These are phyloP conservation scores for Copromyces sp. DNA, from an alignment of 495 filamentous ascomycete genomes.

Conservation along the genomic window DNA sequence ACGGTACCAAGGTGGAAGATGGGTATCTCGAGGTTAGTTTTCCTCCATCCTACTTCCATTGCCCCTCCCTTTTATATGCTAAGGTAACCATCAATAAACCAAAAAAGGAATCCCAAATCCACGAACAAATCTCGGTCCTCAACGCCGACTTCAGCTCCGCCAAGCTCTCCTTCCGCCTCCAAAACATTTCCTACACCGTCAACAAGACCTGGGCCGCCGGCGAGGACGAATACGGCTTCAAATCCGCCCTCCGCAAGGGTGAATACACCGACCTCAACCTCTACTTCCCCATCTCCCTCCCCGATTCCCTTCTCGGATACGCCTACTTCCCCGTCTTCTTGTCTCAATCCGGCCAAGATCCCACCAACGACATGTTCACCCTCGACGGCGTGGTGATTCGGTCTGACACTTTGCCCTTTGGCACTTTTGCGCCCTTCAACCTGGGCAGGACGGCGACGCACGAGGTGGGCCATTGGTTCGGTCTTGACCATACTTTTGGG, in stretches of 20 bases:
- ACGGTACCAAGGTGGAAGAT: conserved; percentile 2
- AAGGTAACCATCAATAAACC: background rate
- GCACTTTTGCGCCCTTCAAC: conserved; percentile 20
- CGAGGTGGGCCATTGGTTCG: conserved; percentile 46
- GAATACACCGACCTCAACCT: background rate
- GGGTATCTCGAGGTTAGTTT: background rate
- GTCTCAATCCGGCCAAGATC: background rate
- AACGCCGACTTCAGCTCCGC: conserved; percentile 1
- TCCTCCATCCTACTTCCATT: background rate
- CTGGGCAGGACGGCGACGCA: conserved; percentile 41
- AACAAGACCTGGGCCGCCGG: background rate
- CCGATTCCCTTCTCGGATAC: conserved; percentile 27
- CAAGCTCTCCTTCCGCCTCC: conserved; percentile 1
- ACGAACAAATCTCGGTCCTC: conserved; percentile 1
- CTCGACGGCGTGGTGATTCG: background rate
- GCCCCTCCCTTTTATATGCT: background rate
- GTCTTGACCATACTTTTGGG: conserved; percentile 41
- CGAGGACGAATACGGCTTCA: background rate
- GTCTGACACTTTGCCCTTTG: background rate
- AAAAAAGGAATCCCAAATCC: background rate
- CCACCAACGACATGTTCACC: background rate
- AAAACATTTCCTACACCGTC: background rate
- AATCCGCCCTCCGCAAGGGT: background rate
- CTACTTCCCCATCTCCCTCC: background rate
- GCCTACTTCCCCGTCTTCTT: conserved; percentile 6